These are phyloP conservation scores for Fusarium foetens DNA, from an alignment of 2,329 filamentous ascomycete species.

Conservation along the genomic window DNA sequence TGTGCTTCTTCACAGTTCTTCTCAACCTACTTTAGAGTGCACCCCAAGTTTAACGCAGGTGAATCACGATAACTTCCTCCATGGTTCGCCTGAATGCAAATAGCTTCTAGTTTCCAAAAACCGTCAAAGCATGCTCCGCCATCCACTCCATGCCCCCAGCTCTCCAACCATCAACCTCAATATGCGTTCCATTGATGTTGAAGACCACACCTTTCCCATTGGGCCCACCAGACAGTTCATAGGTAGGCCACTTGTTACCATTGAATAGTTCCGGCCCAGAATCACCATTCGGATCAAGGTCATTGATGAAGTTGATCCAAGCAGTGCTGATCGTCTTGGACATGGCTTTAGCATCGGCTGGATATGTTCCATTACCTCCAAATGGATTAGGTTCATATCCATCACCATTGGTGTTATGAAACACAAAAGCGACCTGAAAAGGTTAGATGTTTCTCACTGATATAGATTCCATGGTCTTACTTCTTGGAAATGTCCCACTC, in stretches of 20 bases:
- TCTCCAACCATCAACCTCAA: conserved; percentile 48
- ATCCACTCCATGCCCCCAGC: conserved; percentile 46
- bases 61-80: not conserved
- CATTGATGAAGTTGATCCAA: conserved; percentile 47
- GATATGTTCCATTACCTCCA: conserved; percentile 43
- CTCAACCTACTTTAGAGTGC: not conserved
- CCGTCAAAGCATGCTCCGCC: conserved; percentile 40
- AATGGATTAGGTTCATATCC: conserved; percentile 49
- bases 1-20: conserved; percentile 1
- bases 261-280: not conserved
- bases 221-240: conserved; percentile 22
- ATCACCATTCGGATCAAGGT: conserved; percentile 44
- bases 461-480: not conserved
- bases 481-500: conserved; percentile 53
- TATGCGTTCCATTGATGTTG: conserved; percentile 32
- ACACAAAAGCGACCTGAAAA: conserved; percentile 53
- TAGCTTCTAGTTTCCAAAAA: conserved; percentile 41
- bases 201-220: conserved; percentile 46
- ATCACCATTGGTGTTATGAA: conserved; percentile 49
- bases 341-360: conserved; percentile 39
- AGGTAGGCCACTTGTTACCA: conserved; percentile 43
- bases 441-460: not conserved
- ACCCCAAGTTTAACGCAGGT: not conserved
- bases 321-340: conserved; percentile 45
- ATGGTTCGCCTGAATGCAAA: not conserved